Evolutionary conservation across 2,329 filamentous ascomycete genomes (phyloP), one percentile per base, ranked within the genome.

Genomic region (Calonectria honghensis): DNA sequence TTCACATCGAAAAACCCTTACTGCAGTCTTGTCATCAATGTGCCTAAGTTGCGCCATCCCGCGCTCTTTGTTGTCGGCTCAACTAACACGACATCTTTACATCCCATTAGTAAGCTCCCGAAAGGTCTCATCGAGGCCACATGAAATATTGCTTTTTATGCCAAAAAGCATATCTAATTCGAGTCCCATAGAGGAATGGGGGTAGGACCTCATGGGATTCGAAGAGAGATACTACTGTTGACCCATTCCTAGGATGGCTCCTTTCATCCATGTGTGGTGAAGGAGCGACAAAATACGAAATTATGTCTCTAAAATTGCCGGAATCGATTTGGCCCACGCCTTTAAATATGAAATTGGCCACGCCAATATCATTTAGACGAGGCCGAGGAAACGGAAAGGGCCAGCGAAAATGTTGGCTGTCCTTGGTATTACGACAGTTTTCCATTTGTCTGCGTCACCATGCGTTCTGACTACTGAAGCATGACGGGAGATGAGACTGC

Each of bases 361-460:
- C 76, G 85, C 90, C 75, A 91, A 91, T 80, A 85, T 91, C 67
- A 88, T 88, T 6, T 89, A 1, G 39, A 61, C 24, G 89, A 90
- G 79, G 86, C 86, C 1, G 88, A 64, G 1, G 69, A 74, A 69
- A 83, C 89, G 37, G 81, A 84, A 32, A 84, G 87, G 6, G 86
- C 84, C 77, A 87, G 88, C 32, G 87, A 90, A 63, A 86, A 88
- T 45, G 86, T 88, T 6, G 73, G 73, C 2, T 78, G 75, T 76
- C 89, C 91, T 6, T 93, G 91, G 91, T 91, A 93, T 83, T 89
- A 85, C 0, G 92, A 93, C 81, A 91, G 89, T 79, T 93, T 92
- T 80, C 91, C 92, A 0, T 94, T 93, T 79, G 92, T 94, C n/a
- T 93, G 91, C 77, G 91, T 94, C n/a, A 87, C 89, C 10, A 94